Percentiles rank a stretch among this genome's conserved stretches.
Conservation (phyloP, 1,284 basidiomycete genomes). For the Rhizopogon parksii region DNA sequence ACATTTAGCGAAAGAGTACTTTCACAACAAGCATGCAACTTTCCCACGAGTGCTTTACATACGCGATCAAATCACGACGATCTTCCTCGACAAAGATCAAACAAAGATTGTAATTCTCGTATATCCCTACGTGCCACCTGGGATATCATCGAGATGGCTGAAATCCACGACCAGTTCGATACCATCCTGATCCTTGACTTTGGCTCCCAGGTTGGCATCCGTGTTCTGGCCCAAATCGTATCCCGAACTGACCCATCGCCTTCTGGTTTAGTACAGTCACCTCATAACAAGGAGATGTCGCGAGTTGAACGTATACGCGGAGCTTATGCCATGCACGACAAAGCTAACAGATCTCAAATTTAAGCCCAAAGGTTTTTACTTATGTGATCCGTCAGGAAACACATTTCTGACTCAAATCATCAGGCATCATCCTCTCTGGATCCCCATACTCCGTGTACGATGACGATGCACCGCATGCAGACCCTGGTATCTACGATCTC, state of each 20-base stretch:
- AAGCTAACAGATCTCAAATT: conserved; percentile 87
- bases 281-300: conserved; percentile 97
- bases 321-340: conserved; percentile 95
- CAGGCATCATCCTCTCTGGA: conserved; percentile 95
- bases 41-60: not conserved
- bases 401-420: not conserved
- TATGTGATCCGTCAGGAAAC: not conserved
- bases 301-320: conserved; percentile 96
- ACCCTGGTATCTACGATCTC: conserved; percentile 88
- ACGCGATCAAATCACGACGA: not conserved
- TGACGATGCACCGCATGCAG: conserved; percentile 86
- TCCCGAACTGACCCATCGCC: conserved; percentile 6
- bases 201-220: conserved; percentile 77
- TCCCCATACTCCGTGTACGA: conserved; percentile 99
- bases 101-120: too few species aligned
- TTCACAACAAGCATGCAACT: too few species aligned
- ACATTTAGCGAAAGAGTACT: too few species aligned
- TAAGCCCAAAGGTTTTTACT: conserved; percentile 80
- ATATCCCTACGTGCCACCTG: not conserved
- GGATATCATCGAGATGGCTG: conserved; percentile 42
- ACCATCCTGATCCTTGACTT: conserved; percentile 97
- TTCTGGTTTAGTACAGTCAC: conserved; percentile 78
- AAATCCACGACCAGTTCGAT: conserved; percentile 94
- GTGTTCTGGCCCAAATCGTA: not conserved
- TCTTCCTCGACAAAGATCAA: not conserved